Conservation (phyloP, 352 stramenopile genomes). For the Phytopythium helicoides region DNA sequence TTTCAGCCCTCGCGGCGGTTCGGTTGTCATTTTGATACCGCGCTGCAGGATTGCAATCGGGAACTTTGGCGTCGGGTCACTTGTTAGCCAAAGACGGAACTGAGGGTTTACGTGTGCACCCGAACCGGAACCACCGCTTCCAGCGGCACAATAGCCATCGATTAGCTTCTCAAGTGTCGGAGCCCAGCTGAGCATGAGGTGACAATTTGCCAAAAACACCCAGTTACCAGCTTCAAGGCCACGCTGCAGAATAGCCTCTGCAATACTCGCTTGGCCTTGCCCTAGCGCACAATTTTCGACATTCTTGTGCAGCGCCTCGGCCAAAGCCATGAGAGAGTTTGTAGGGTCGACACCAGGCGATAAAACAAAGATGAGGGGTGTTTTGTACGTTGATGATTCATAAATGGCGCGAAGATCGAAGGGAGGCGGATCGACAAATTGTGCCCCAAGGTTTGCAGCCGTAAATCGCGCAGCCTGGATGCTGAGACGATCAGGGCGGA, state of each 20-base stretch:
- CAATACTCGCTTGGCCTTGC: slow-evolving; percentile 92
- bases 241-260: slow-evolving; percentile 86
- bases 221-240: slow-evolving; percentile 88
- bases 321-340: slow-evolving; percentile 88
- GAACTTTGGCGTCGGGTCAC: slow-evolving; percentile 92
- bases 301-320: slow-evolving; percentile 73
- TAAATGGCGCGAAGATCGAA: slow-evolving; percentile 93
- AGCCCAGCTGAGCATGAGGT: slow-evolving; percentile 96
- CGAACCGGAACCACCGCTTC: neutral
- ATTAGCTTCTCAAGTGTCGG: slow-evolving; percentile 94
- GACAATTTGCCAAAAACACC: slow-evolving; percentile 96
- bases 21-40: slow-evolving; percentile 96
- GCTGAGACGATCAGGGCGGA: slow-evolving; percentile 91
- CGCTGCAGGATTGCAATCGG: slow-evolving; percentile 94
- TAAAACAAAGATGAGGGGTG: slow-evolving; percentile 95
- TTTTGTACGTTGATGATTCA: slow-evolving; percentile 84
- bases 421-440: slow-evolving; percentile 92
- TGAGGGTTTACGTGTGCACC: slow-evolving; percentile 68
- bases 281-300: slow-evolving; percentile 93
- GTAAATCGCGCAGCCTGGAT: slow-evolving; percentile 93
- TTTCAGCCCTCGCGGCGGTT: slow-evolving; percentile 91
- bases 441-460: slow-evolving; percentile 83
- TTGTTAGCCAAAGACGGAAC: slow-evolving; percentile 94
- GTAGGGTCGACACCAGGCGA: slow-evolving; percentile 95
- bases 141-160: slow-evolving; percentile 74